Evolutionary conservation across 768 basidiomycete species (phyloP), one percentile per base, ranked within the genome.

Genomic region (Dacryopinax primogenitus): DNA sequence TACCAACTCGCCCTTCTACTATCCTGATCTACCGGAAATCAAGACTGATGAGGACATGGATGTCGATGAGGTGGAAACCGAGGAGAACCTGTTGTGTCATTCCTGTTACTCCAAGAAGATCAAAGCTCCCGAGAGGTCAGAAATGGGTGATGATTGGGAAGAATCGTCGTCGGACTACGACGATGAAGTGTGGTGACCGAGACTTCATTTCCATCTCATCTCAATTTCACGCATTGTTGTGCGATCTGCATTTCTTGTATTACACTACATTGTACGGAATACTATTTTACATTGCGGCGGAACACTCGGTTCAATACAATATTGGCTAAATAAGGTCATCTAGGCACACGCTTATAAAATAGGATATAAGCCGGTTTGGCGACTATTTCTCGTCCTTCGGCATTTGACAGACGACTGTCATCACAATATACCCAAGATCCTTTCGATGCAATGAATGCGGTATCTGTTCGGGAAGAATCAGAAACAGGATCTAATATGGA

Each of bases 381-480:
- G 63, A 92, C 87, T 3, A 96, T 88, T 73, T 93, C 87, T 71
- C 83, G 87, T 61, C 85, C 78, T 63, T 90, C 85, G 32, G 84
- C 85, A 45, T 80, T 72, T 62, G 84, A 84, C 66, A 97, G 81
- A 70, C 88, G 88, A 71, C 92, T 93, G 74, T 98, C 95, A 71
- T 96, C 93, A 73, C 92, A 94, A 71, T 90, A 90, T 73, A 86
- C 77, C 96, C 96, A 99, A 36, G 88, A 86, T 34, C 88, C 87
- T 63, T 86, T 81, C 16, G 88, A 91, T 35, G 90, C 83, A 63
- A 99, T 85, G 71, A 85, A 93, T 21, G 96, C 92, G 51, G 95
- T 98, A 74, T 98, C 95, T 96, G 70, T 3, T 32, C 37, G 62
- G n/a, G 63, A 45, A 23, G 26, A 23, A 62, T 62, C 64, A 67